Conservation (phyloP, 192 early-diverging fungal species). For the Paraglomus brasilianum region DNA sequence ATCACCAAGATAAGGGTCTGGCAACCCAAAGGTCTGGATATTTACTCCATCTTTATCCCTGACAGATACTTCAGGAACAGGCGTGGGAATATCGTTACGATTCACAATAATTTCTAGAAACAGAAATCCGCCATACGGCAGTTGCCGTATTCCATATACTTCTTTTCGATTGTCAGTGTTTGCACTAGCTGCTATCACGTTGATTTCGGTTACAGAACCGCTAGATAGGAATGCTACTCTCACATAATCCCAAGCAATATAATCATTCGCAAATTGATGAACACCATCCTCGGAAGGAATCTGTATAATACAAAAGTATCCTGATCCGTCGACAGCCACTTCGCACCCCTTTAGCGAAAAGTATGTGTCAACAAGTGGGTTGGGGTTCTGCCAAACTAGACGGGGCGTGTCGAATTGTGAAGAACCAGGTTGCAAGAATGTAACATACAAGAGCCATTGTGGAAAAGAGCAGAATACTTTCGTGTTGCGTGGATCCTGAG, state of each 20-base stretch:
- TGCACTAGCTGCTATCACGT: too few species aligned
- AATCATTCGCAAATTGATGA: too few species aligned
- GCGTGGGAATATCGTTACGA: background rate
- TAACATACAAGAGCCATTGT: background rate
- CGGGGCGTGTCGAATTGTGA: background rate
- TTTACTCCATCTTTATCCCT: too few species aligned
- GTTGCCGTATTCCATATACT: background rate
- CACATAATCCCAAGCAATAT: background rate
- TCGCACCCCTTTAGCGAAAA: background rate
- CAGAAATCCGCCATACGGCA: background rate
- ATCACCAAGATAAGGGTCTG: too few species aligned
- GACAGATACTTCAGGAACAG: too few species aligned
- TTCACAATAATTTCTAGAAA: background rate
- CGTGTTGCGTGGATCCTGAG: background rate
- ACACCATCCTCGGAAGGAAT: background rate
- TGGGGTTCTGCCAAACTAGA: background rate
- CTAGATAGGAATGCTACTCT: constrained; percentile 11
- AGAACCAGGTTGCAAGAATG: background rate
- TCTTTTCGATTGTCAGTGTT: background rate
- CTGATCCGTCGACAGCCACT: background rate
- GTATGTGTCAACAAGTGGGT: background rate
- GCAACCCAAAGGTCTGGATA: too few species aligned
- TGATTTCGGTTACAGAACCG: background rate
- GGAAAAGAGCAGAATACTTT: too few species aligned
- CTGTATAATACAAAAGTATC: background rate